Evolutionary conservation across 371 early-diverging fungal genomes (phyloP), one percentile per base, ranked within the genome.

Genomic region (Batkoa obscura): DNA sequence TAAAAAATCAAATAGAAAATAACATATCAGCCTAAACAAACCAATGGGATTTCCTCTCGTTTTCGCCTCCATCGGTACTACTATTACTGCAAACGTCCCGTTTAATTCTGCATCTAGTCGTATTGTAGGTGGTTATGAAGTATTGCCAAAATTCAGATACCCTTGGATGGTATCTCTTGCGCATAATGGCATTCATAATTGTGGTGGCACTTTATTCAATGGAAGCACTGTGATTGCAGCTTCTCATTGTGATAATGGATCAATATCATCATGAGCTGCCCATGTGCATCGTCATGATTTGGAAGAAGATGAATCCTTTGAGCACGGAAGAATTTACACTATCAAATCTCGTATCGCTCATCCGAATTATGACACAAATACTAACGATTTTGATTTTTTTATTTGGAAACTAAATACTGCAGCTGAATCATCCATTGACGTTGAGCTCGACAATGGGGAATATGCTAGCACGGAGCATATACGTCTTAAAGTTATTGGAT

Each of bases 121-220:
- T 35, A 50, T 50, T 30, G 50, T 50, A 32, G 50, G 50, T 10
- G 56, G 56, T 4, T 46, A 30, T 23, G 56, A 55, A 17, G 56
- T 55, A 2, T 33, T 33, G 4, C 56, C 56, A 10, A 2, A 10
- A 2, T 55, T 55, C 45, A 55, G 17, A 17, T 55, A 55, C 34
- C 46, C 46, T 10, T 55, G 8, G 15, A 45, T 55, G 43, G 56
- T 34, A 12, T 31, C 32, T 8, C 8, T 55, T 9, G 15, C 23
- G 12, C 12, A 31, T 2, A 15, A 36, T 5, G 35, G 17, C 9
- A 31, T 12, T n/a, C 56, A 55, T 35, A 13, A 13, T n/a, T 55
- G 56, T 55, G 56, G 56, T 34, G 56, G 56, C 4, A 55, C 56
- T n/a, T 35, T 43, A 35, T 55, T 13, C n/a, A 34, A 36, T n/a